Conservation (phyloP, 2,329 filamentous ascomycete species). For the Phaeosphaeriaceae sp. region DNA sequence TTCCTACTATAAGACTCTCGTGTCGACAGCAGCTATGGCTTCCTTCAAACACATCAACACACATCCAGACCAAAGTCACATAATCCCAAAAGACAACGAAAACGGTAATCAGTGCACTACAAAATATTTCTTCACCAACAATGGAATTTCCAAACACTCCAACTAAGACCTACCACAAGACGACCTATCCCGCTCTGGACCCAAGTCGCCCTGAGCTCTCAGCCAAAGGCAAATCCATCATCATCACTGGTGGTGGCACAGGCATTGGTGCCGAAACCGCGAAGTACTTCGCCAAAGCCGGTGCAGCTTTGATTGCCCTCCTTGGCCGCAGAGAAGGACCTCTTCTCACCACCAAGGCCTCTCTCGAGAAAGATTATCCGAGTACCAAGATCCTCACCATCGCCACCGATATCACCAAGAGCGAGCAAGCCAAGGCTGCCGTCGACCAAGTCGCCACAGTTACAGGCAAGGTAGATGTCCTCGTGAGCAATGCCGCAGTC, state of each 20-base stretch:
- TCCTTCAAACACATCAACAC: not conserved
- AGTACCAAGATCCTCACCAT: conserved; percentile 15
- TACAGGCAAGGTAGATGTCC: conserved; percentile 22
- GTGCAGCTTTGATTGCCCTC: conserved; percentile 53
- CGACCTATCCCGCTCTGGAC: conserved; percentile 29
- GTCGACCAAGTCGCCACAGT: conserved; percentile 19
- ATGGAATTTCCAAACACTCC: conserved; percentile 13
- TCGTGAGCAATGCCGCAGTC: conserved; percentile 31
- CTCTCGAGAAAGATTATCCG: conserved; percentile 28
- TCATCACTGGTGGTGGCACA: conserved; percentile 50
- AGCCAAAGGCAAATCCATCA: conserved; percentile 15
- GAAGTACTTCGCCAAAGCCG: conserved; percentile 51
- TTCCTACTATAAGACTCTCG: not conserved
- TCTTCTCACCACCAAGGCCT: conserved; percentile 44
- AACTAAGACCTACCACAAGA: conserved; percentile 15
- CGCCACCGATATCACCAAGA: conserved; percentile 24
- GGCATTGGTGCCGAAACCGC: conserved; percentile 53
- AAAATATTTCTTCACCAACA: not conserved
- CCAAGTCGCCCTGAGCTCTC: conserved; percentile 30
- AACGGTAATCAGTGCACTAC: not conserved
- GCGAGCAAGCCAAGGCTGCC: conserved; percentile 22
- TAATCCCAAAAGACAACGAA: not conserved
- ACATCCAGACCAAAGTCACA: not conserved
- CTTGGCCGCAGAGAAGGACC: conserved; percentile 50
- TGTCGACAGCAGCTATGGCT: not conserved